Conservation (phyloP, 1,284 basidiomycete genomes). For the Vanrija humicola region DNA sequence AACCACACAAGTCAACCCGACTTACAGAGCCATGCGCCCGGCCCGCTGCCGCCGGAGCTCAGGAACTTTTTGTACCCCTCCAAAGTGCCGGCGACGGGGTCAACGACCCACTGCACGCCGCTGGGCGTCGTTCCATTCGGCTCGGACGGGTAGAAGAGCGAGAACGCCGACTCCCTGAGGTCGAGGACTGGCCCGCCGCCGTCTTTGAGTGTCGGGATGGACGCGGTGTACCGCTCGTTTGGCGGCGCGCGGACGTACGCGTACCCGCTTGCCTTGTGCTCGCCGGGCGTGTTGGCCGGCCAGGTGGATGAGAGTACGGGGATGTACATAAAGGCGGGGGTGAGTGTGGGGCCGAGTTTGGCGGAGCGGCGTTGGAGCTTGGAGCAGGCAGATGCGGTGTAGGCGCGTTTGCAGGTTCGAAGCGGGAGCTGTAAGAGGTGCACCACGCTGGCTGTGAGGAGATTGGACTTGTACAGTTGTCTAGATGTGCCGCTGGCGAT, state of each 20-base stretch:
- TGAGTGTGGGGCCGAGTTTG: background rate
- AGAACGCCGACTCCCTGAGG: background rate
- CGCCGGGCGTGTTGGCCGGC: background rate
- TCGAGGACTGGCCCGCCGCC: background rate
- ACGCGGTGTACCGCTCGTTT: background rate
- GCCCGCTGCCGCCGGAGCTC: background rate
- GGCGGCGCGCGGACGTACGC: background rate
- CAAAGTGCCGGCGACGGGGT: background rate
- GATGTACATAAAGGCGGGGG: background rate
- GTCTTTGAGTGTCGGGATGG: background rate
- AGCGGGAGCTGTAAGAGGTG: too few relatives aligned
- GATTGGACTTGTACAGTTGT: too few relatives aligned
- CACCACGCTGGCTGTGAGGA: too few relatives aligned
- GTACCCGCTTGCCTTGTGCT: background rate
- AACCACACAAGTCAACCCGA: background rate
- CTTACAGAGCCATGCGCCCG: background rate
- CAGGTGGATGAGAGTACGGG: background rate
- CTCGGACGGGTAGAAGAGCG: background rate
- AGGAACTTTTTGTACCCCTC: conserved; percentile 1
- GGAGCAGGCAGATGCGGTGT: too few relatives aligned
- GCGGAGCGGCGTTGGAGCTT: background rate
- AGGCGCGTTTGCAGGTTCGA: too few relatives aligned
- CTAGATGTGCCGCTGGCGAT: too few relatives aligned
- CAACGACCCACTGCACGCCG: background rate
- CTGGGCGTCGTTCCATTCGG: too few relatives aligned